Conservation (phyloP, 768 basidiomycete species). For the Hygrophoropsis aurantiaca region DNA sequence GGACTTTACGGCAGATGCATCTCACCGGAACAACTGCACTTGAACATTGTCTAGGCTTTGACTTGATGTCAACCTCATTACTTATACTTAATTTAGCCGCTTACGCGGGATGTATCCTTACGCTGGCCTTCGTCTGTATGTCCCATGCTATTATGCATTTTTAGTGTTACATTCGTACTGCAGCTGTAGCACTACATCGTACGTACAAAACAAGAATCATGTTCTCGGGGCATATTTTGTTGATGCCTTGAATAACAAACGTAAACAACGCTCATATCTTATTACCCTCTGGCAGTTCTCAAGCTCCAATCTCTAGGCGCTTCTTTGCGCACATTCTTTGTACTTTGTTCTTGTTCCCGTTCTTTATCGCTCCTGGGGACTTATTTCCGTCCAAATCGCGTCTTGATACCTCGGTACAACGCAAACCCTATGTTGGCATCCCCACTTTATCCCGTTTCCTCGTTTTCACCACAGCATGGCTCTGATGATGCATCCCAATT, state of each 20-base stretch:
- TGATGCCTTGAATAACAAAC: constrained; percentile 14
- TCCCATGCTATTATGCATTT: not conserved
- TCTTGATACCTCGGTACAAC: not conserved
- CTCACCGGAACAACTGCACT: constrained; percentile 11
- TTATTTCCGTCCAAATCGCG: not conserved
- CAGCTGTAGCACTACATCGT: constrained; percentile 13
- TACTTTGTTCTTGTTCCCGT: constrained; percentile 5
- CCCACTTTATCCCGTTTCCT: constrained; percentile 54
- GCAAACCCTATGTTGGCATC: constrained; percentile 61
- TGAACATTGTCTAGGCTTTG: constrained; percentile 17
- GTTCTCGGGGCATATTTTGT: no score
- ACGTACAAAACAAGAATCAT: no score
- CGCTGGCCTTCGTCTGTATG: no score
- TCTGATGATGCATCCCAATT: constrained; percentile 56
- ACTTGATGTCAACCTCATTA: constrained; percentile 1
- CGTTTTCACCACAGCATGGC: constrained; percentile 49
- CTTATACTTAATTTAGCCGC: not conserved
- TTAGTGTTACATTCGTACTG: not conserved
- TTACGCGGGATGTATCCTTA: no score
- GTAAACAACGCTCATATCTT: constrained; percentile 20
- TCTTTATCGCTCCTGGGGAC: constrained; percentile 7
- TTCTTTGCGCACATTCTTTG: constrained; percentile 13
- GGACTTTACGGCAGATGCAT: constrained; percentile 6
- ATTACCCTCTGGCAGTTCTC: constrained; percentile 9
- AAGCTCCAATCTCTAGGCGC: constrained; percentile 5